Evolutionary conservation across 78 protist genomes (phyloP), one percentile per base, ranked within the genome.

Genomic region (Bigelowiella natans): DNA sequence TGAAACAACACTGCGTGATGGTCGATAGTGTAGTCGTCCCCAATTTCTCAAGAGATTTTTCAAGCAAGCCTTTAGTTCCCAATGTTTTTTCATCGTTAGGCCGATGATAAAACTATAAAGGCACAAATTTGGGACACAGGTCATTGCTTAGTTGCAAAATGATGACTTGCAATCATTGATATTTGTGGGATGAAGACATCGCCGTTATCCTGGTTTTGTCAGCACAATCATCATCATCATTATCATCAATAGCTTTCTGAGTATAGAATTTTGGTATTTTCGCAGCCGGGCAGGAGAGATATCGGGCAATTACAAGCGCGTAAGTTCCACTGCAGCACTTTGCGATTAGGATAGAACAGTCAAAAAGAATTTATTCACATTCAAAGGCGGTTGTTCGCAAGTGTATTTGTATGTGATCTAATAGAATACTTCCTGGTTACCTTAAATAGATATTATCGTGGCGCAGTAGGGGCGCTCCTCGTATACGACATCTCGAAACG

Each of bases 281-380:
- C 63, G 82, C 95, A 86, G 98, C 99, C 39, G 99, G 99, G 1
- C 99, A 98, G 93, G 99, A 98, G 92, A 91, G 99, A 0, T 98
- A 97, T 92, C 93, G 98, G 0, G 98, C 98, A 39, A 97, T 98
- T 92, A 97, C 98, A 0, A 31, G 92, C 84, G 96, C 97, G 37
- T 94, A 51, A 37, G 73, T 51, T 51, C 7, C 7, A 51, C 73
- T 18, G 7, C 73, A 7, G 73, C 18, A 26, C 18, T 18, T 18
- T 51, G 34, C 18, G 7, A 26, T 51, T 51, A n/a, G n/a, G n/a
- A n/a, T n/a, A n/a, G n/a, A n/a, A n/a, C n/a, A n/a, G n/a, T n/a
- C n/a, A n/a, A n/a, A n/a, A n/a, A n/a, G n/a, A n/a, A n/a, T n/a
- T n/a, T n/a, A n/a, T n/a, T n/a, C n/a, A n/a, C n/a, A n/a, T n/a